Evolutionary conservation across 1,139 yeast genomes (phyloP).

Genomic region (Hyphopichia khmerensis): DNA sequence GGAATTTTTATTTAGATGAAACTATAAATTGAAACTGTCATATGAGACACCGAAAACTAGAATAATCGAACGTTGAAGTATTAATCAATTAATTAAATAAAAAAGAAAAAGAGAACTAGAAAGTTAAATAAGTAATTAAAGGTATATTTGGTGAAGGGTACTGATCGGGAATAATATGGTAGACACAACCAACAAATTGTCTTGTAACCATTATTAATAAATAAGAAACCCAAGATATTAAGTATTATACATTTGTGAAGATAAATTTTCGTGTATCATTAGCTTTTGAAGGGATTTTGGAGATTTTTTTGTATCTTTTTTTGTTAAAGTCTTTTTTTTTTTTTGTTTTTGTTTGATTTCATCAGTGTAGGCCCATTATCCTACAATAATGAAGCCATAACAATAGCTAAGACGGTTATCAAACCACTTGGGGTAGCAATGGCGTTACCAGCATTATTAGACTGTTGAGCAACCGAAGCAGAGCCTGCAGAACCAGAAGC

Average conservation of each 20-base stretch:
- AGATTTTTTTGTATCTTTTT: neutral
- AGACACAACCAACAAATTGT: slow-evolving; percentile 9
- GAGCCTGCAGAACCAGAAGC: slow-evolving; percentile 7
- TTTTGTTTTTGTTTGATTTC: too few species aligned
- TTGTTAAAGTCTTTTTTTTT: neutral
- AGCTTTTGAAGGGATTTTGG: neutral
- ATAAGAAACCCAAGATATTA: slow-evolving; percentile 3
- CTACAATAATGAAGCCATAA: slow-evolving; percentile 3
- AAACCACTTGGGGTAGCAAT: neutral
- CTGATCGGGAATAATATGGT: neutral
- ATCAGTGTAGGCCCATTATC: neutral
- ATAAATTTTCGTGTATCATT: slow-evolving; percentile 1
- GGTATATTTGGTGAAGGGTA: neutral
- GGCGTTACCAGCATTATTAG: slow-evolving; percentile 8
- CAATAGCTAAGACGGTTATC: slow-evolving; percentile 3
- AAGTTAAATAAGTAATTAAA: neutral
- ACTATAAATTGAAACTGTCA: neutral
- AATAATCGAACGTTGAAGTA: neutral
- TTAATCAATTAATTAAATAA: neutral
- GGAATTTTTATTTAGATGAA: neutral
- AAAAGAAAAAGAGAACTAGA: neutral
- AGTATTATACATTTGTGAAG: slow-evolving; percentile 1
- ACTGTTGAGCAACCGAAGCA: slow-evolving; percentile 6
- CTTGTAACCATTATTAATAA: slow-evolving; percentile 15
- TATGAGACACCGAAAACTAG: neutral